These are phyloP conservation scores for Linum usitatissimum DNA, from an alignment of 345 rosid species.

Conservation along the genomic window DNA sequence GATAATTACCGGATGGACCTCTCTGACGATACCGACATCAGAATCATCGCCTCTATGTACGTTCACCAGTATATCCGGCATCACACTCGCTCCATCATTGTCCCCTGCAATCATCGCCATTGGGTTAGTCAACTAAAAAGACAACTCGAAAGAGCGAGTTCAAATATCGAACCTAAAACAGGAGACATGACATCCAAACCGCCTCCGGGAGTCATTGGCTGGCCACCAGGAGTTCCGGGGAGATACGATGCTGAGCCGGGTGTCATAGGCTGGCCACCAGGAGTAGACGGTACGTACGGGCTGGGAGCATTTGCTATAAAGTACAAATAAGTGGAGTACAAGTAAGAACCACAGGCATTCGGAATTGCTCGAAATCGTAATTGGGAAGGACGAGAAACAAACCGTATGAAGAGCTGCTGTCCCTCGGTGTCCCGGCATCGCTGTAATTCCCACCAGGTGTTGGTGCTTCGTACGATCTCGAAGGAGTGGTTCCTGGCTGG, in stretches of 20 bases:
- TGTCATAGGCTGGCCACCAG: constrained; percentile 86
- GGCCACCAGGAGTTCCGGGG: constrained; percentile 98
- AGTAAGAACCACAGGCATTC: background rate
- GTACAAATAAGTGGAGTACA: constrained; percentile 16
- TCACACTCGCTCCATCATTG: constrained; percentile 67
- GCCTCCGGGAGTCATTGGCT: constrained; percentile 96
- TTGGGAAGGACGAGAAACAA: constrained; percentile 25
- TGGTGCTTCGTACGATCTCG: constrained; percentile 84
- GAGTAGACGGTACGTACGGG: constrained; percentile 89
- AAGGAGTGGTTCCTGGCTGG: constrained; percentile 94
- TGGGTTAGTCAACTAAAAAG: background rate
- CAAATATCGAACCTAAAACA: constrained; percentile 42
- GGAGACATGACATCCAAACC: constrained; percentile 93
- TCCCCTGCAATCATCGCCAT: constrained; percentile 32
- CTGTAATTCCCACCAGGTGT: constrained; percentile 86
- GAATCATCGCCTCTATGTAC: constrained; percentile 53
- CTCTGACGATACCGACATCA: constrained; percentile 59
- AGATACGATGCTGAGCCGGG: constrained; percentile 68
- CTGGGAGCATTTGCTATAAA: constrained; percentile 74
- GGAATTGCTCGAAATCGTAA: background rate
- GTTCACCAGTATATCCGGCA: constrained; percentile 80
- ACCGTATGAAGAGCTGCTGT: constrained; percentile 66
- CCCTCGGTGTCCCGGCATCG: constrained; percentile 91
- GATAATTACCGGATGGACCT: constrained; percentile 60
- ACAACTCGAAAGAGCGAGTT: background rate